Base-by-base conservation (phyloP, 371 early-diverging fungal species). In the Paraphysoderma sedebokerense region DNA sequence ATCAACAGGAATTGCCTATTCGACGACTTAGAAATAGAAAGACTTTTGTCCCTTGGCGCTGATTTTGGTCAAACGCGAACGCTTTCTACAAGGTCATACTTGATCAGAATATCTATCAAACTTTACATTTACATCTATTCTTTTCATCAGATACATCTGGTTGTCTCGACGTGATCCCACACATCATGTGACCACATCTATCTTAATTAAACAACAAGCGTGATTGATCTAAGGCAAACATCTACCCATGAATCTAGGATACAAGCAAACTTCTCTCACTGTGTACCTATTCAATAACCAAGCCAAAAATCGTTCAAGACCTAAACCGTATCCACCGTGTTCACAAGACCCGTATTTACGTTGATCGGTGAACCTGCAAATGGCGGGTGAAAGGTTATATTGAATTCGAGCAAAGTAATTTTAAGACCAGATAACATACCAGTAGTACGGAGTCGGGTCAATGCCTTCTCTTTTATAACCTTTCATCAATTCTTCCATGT, bases 321-420 rank as follows among this genome's bases (percentile, higher is more conserved):
- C 99, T 37, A 99, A 79, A 44, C 99, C 99, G 60, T 89, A 99
- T 38, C 99, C 99, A 61, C 99, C 99, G 58, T 99, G 99, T 51
- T 88, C 87, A 51, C 79, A 82, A 17, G 98, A 84, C 38, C 99
- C 99, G 63, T 92, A 99, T 70, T 90, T 92, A 63, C 98, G 84
- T 74, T 97, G 93, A 55, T 99, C 99, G 46, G 92, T 90, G 76
- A 83, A 87, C 65, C 65, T 63, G 46, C 7, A 44, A 5, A 31
- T 15, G n/a, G n/a, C n/a, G n/a, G n/a, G n/a, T n/a, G n/a, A n/a
- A n/a, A n/a, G n/a, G n/a, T 34, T 34, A 13, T n/a, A 13, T n/a
- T 13, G n/a, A n/a, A 34, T n/a, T 34, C 31, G 13, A 19, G 41
- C 22, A 13, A 15, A 12, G 41, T 22, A 40, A 17, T 15, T 12